Conservation (phyloP, 106 monocot species). For the Platanthera guangdongensis region DNA sequence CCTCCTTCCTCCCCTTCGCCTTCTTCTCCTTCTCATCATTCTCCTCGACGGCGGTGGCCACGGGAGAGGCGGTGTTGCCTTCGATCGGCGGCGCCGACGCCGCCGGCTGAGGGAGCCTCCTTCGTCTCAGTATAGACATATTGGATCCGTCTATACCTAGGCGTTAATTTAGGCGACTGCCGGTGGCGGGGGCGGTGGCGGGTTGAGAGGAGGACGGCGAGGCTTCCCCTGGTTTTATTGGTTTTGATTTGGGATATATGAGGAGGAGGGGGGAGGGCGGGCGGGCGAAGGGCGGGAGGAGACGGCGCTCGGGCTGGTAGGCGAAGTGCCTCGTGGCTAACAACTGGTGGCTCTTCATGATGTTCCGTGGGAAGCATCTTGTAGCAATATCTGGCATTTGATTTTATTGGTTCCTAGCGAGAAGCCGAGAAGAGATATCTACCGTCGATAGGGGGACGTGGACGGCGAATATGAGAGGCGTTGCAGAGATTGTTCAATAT, state of each 20-base stretch:
- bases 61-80: background rate
- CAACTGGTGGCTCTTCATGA: background rate
- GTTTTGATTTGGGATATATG: background rate
- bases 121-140: slow-evolving; percentile 9
- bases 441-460: too few relatives aligned
- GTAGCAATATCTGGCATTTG: background rate
- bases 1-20: slow-evolving; percentile 9
- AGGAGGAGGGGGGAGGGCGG: background rate
- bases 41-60: background rate
- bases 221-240: background rate
- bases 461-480: too few relatives aligned
- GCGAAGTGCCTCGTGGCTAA: background rate
- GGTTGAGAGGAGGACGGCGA: background rate
- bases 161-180: background rate
- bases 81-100: background rate
- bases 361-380: background rate
- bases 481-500: too few relatives aligned
- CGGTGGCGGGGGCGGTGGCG: background rate
- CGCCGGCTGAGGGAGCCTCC: background rate
- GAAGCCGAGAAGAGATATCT: too few relatives aligned
- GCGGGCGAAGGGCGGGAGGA: background rate
- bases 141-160: background rate
- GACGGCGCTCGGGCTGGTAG: background rate
- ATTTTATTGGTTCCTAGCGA: too few relatives aligned
- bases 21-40: slow-evolving; percentile 3